A percentile compares a stretch with the other conserved stretches of the same genome.
These are phyloP conservation scores for Casuarina glauca DNA, from an alignment of 306 rosid genomes.

Conservation along the genomic window DNA sequence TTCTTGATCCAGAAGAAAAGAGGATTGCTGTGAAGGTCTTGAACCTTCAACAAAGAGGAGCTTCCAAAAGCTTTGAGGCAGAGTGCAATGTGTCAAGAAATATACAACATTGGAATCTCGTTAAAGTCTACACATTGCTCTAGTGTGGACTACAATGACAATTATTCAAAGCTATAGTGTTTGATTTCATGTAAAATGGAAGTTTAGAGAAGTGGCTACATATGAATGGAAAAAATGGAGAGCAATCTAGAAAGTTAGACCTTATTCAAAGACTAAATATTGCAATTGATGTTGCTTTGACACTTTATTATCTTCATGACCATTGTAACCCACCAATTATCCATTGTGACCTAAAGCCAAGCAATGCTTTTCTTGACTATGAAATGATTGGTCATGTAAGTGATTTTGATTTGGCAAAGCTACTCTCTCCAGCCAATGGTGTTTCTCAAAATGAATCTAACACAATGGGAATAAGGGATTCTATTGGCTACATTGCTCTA, in stretches of 20 bases:
- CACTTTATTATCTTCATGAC: slow-evolving; percentile 25
- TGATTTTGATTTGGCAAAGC: slow-evolving; percentile 37
- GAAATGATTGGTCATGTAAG: slow-evolving; percentile 20
- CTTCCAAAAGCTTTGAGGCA: slow-evolving; percentile 26
- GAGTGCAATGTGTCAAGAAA: slow-evolving; percentile 26
- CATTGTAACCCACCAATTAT: slow-evolving; percentile 2
- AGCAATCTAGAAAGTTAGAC: neutral
- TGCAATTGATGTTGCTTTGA: slow-evolving; percentile 15
- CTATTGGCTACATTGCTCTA: slow-evolving; percentile 23
- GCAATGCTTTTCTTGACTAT: slow-evolving; percentile 22
- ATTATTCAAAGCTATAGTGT: slow-evolving; percentile 39
- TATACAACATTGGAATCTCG: slow-evolving; percentile 28
- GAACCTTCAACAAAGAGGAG: slow-evolving; percentile 26
- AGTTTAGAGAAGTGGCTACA: slow-evolving; percentile 39
- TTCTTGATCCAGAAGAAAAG: slow-evolving; percentile 14
- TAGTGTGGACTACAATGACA: slow-evolving; percentile 17
- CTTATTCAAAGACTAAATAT: slow-evolving; percentile 31
- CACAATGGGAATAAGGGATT: slow-evolving; percentile 23
- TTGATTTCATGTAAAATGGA: slow-evolving; percentile 29
- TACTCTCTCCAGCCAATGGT: neutral
- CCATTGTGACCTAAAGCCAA: slow-evolving; percentile 29
- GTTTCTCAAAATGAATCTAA: slow-evolving; percentile 4
- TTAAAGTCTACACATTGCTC: slow-evolving; percentile 37
- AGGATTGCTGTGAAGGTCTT: slow-evolving; percentile 35
- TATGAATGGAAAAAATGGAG: neutral